These are phyloP conservation scores for Vinca major DNA, from an alignment of 305 asterid species.

Conservation along the genomic window DNA sequence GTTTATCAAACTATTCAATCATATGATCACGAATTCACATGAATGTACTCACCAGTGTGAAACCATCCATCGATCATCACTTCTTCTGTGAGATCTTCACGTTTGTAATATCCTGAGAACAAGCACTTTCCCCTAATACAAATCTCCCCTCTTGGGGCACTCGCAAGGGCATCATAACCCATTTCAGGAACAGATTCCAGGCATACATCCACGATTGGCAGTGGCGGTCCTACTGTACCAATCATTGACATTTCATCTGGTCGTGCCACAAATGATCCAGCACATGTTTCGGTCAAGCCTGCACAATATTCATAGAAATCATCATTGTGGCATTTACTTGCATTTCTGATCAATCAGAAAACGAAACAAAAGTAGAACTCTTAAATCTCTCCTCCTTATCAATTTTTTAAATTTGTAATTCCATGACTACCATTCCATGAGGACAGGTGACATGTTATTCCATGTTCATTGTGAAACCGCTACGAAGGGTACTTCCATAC, in stretches of 20 bases:
- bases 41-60: slow-evolving; percentile 48
- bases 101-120: slow-evolving; percentile 78
- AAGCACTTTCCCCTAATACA: slow-evolving; percentile 68
- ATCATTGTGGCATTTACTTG: not conserved
- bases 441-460: not conserved
- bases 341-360: not conserved
- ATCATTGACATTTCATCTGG: slow-evolving; percentile 64
- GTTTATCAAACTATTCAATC: not conserved
- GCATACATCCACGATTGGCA: slow-evolving; percentile 61
- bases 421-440: not conserved
- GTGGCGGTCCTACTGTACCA: slow-evolving; percentile 80
- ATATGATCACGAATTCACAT: not conserved
- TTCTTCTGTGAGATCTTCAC: slow-evolving; percentile 63
- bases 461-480: not conserved
- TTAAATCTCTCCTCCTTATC: not conserved
- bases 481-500: not conserved
- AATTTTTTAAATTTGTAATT: not conserved
- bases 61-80: slow-evolving; percentile 74
- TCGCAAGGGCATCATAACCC: slow-evolving; percentile 65
- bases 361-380: not conserved
- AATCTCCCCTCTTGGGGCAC: slow-evolving; percentile 70
- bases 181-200: slow-evolving; percentile 78
- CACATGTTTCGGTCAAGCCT: slow-evolving; percentile 93
- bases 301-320: slow-evolving; percentile 7
- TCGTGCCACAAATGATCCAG: slow-evolving; percentile 72